Evolutionary conservation across 176 grass and related monocot genomes (phyloP).

Genomic region (Coix lacrymajobi): DNA sequence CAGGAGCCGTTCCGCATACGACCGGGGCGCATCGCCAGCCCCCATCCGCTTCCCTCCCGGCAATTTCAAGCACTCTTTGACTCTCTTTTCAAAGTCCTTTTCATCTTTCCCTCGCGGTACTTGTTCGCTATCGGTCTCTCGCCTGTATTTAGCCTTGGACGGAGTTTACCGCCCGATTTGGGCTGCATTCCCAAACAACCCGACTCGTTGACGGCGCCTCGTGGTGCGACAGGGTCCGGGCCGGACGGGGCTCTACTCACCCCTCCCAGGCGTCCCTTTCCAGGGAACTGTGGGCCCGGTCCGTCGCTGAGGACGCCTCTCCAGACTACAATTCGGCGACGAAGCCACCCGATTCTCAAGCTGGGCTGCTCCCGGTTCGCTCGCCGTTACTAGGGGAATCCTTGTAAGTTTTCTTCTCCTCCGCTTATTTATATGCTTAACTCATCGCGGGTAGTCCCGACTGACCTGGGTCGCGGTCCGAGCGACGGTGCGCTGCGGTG

Average conservation of each 20-base stretch:
- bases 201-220: conserved; percentile 43
- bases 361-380: conserved; percentile 29
- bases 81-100: conserved; percentile 25
- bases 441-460: too few species aligned
- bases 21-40: not conserved
- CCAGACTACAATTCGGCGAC: too few species aligned
- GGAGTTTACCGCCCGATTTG: conserved; percentile 40
- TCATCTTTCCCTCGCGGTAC: not conserved
- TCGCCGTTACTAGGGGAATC: conserved; percentile 38
- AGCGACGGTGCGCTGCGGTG: too few species aligned
- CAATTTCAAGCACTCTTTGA: conserved; percentile 72
- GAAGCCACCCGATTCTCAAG: not conserved
- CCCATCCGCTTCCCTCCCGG: conserved; percentile 51
- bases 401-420: conserved; percentile 32
- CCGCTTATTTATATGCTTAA: too few species aligned
- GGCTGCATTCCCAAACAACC: conserved; percentile 53
- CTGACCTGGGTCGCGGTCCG: too few species aligned
- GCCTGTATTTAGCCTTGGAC: conserved; percentile 60
- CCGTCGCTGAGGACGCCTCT: too few species aligned
- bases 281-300: too few species aligned
- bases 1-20: too few species aligned
- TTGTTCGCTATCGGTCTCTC: conserved; percentile 66
- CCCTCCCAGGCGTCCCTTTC: too few species aligned
- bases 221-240: conserved; percentile 42
- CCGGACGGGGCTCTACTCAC: too few species aligned